Evolutionary conservation across 2,329 filamentous ascomycete species (phyloP).

Genomic region (Tolypocladium sp.): DNA sequence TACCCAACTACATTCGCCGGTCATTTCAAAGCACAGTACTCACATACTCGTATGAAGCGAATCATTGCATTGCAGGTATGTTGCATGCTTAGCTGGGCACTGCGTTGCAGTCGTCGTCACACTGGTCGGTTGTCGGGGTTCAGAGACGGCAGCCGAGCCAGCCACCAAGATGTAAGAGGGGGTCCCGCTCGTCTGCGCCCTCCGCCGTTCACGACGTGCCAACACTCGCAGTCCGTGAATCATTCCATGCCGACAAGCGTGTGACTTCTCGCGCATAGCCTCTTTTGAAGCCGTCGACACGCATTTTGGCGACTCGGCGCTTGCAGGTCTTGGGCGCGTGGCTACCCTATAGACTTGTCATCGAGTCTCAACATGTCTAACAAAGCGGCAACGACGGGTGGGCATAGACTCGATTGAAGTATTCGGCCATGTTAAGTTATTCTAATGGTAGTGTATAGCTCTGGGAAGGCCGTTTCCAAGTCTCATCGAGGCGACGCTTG

Average conservation of each 20-base stretch:
- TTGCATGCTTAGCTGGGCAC: no score
- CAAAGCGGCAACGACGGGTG: background rate
- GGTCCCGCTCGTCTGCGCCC: background rate
- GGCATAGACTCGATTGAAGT: background rate
- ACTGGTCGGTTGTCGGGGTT: background rate
- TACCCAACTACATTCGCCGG: background rate
- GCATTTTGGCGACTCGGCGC: background rate
- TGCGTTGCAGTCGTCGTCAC: no score
- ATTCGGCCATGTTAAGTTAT: background rate
- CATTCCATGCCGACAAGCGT: background rate
- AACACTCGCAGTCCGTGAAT: background rate
- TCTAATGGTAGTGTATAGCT: background rate
- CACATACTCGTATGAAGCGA: background rate
- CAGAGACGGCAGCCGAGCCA: background rate
- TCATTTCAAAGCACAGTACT: background rate
- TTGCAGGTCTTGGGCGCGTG: background rate
- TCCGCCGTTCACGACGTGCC: background rate
- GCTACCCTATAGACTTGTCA: background rate
- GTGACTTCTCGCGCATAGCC: background rate
- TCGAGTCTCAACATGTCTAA: background rate
- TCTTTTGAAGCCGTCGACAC: background rate
- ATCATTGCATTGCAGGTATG: background rate
- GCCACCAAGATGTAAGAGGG: background rate
- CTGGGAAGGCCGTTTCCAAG: constrained; percentile 13
- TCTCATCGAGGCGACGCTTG: constrained; percentile 21